Conservation (phyloP, 306 rosid species). For the Pterocarpus macrocarpus region DNA sequence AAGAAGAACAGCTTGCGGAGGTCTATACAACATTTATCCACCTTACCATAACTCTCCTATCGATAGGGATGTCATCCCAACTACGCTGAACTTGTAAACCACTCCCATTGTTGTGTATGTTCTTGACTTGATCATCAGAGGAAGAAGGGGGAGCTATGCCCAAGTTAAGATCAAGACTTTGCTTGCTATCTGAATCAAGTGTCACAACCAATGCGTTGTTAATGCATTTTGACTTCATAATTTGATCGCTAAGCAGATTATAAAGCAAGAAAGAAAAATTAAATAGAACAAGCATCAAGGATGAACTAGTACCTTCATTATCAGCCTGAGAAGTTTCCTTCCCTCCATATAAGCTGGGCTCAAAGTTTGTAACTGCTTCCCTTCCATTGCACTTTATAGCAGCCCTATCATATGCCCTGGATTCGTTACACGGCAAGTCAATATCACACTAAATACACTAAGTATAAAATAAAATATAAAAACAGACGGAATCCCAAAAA, state of each 20-base stretch:
- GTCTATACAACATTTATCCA: background rate
- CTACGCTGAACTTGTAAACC: constrained; percentile 56
- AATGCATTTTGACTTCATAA: background rate
- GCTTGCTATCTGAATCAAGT: constrained; percentile 59
- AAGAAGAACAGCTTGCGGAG: constrained; percentile 1
- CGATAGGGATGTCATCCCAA: constrained; percentile 56
- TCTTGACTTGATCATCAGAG: constrained; percentile 56
- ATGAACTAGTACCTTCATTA: constrained; percentile 58
- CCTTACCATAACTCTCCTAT: constrained; percentile 69
- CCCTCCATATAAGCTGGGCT: constrained; percentile 68
- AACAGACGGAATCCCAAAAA: constrained; percentile 29
- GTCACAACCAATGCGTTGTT: background rate
- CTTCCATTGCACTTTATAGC: constrained; percentile 87
- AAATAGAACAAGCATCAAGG: background rate
- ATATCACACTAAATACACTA: constrained; percentile 5
- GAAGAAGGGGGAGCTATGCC: constrained; percentile 76
- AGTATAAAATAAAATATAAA: constrained; percentile 2
- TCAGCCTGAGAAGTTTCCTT: constrained; percentile 63
- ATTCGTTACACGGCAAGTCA: constrained; percentile 43
- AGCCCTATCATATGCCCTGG: constrained; percentile 94
- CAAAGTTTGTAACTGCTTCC: constrained; percentile 93
- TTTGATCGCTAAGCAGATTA: background rate
- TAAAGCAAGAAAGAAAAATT: background rate
- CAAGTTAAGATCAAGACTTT: constrained; percentile 82
- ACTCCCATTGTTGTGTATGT: constrained; percentile 36